Evolutionary conservation across 768 basidiomycete genomes (phyloP), one percentile per base, ranked within the genome.

Genomic region (Boletus rubropictus): DNA sequence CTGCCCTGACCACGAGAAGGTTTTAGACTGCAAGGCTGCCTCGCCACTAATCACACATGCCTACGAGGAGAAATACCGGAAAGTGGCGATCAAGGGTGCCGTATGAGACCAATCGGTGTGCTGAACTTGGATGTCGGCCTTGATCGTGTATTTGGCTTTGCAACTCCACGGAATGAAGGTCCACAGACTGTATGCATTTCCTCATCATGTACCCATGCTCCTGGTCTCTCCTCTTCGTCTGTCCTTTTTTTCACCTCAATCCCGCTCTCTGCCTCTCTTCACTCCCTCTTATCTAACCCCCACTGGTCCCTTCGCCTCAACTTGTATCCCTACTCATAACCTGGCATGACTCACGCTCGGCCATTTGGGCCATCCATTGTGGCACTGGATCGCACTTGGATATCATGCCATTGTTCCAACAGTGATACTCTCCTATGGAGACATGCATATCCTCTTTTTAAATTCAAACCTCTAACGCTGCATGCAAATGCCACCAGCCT

Each of bases 31-130:
- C 73, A 86, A 78, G 66, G 65, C 75, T 33, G 80, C 78, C n/a
- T 66, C 66, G 44, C 58, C 70, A 25, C 70, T 72, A 52, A 76
- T 97, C 48, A 67, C 72, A 18, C 76, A 80, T 55, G 79, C 76
- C 12, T 81, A 83, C 62, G 87, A 89, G 57, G 79, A 82, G 57
- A 92, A 85, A 68, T 91, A 90, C 64, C 77, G 85, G 54, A 89
- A 84, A 65, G 82, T 96, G 49, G 81, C 80, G 59, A 90, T 98
- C 68, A 93, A 82, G 73, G 95, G 95, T 57, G 91, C 93, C 62
- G 86, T 95, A 69, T 93, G 73, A 64, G 37, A 44, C 35, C 35
- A 21, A 48, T 27, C 18, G 7, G 34, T 41, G 31, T 17, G 47
- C 47, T 48, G 39, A 34, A 37, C 36, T 39, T 31, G 46, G 52